Evolutionary conservation across 257 asterid genomes (phyloP).

Genomic region (Plantago elongata): DNA sequence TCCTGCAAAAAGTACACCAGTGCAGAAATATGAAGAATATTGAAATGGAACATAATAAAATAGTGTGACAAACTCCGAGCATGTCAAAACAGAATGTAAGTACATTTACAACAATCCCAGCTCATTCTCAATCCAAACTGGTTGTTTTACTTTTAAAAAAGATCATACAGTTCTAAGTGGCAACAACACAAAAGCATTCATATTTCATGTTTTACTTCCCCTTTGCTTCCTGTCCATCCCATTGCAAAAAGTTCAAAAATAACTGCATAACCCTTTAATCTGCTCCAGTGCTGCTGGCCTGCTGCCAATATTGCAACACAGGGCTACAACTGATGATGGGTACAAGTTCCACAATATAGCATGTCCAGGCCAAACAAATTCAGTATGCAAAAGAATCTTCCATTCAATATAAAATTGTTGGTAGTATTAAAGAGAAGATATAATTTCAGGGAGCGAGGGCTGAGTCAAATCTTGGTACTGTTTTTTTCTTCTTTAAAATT

Average conservation of each 20-base stretch:
- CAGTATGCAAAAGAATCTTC: too few relatives aligned
- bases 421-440: too few relatives aligned
- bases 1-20: constrained; percentile 44
- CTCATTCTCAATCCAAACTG: too few relatives aligned
- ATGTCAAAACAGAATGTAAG: background rate
- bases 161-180: too few relatives aligned
- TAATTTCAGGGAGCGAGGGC: too few relatives aligned
- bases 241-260: background rate
- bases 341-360: too few relatives aligned
- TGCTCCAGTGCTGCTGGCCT: background rate
- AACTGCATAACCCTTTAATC: background rate
- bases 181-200: too few relatives aligned
- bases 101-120: background rate
- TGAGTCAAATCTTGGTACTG: too few relatives aligned
- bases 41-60: constrained; percentile 3
- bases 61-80: constrained; percentile 7
- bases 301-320: background rate
- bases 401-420: too few relatives aligned
- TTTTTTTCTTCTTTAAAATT: too few relatives aligned
- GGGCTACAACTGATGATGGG: background rate
- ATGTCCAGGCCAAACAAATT: too few relatives aligned
- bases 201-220: background rate
- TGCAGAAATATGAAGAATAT: constrained; percentile 10
- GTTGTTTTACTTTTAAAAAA: too few relatives aligned
- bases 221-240: constrained; percentile 6